Percentiles rank a stretch among this genome's conserved stretches.
These are phyloP conservation scores for Eutrema japonicum DNA, from an alignment of 345 rosid species.

Conservation along the genomic window DNA sequence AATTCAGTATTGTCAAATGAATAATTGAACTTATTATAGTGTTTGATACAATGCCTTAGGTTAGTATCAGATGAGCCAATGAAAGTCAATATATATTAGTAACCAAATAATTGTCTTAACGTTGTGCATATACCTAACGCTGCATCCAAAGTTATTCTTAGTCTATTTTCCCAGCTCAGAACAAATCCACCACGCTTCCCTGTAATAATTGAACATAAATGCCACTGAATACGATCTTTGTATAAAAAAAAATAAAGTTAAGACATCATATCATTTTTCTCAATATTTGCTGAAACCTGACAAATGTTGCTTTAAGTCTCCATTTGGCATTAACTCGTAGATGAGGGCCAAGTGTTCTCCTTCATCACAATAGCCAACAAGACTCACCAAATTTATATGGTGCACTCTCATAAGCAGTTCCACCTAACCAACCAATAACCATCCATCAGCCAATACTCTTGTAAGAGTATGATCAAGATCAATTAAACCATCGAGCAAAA, in stretches of 20 bases:
- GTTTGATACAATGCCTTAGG: not conserved
- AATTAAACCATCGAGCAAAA: not conserved
- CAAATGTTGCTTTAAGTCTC: constrained; percentile 35
- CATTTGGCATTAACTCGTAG: constrained; percentile 52
- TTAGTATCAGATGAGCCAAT: not conserved
- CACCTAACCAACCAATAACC: constrained; percentile 34
- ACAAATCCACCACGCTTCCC: constrained; percentile 30
- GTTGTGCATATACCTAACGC: constrained; percentile 46
- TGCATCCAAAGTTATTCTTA: constrained; percentile 49
- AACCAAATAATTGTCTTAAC: not conserved
- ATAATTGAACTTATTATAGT: not conserved
- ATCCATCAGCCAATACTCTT: not conserved
- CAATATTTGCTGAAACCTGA: constrained; percentile 5
- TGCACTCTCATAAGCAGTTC: constrained; percentile 50
- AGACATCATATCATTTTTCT: not conserved
- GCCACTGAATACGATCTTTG: not conserved
- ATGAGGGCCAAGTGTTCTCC: constrained; percentile 42
- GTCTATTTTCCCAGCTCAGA: constrained; percentile 51
- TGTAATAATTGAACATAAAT: not conserved
- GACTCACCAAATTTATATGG: constrained; percentile 48
- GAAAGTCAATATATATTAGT: not conserved
- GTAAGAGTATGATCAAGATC: not conserved
- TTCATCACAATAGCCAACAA: constrained; percentile 51
- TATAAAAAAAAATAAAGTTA: not conserved
- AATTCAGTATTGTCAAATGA: not conserved